These are phyloP conservation scores for Naganishia vishniacii DNA, from an alignment of 768 basidiomycete species.

Conservation along the genomic window DNA sequence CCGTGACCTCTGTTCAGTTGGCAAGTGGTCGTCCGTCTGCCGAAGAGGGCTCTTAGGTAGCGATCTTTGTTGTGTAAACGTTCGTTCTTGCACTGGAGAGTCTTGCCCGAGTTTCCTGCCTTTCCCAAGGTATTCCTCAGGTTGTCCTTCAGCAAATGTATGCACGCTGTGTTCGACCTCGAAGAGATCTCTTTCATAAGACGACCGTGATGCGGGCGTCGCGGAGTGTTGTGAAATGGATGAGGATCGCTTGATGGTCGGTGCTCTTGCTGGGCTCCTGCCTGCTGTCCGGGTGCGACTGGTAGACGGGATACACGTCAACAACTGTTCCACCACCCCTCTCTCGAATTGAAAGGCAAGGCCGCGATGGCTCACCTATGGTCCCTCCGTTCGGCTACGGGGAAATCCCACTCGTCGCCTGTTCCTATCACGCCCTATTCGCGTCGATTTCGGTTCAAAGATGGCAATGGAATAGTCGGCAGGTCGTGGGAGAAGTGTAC, in stretches of 20 bases:
- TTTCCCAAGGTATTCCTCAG: not conserved
- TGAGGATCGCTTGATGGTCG: not conserved
- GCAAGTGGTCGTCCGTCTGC: not conserved
- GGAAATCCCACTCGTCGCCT: conserved; percentile 45
- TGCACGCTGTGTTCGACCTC: not conserved
- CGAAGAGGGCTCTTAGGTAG: not conserved
- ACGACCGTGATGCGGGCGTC: not conserved
- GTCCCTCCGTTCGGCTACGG: conserved; percentile 36
- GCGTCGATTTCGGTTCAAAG: not conserved
- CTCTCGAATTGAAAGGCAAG: not conserved
- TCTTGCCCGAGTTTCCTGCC: not conserved
- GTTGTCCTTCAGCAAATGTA: not conserved
- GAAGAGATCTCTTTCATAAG: not conserved
- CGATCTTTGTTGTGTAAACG: not conserved
- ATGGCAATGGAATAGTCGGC: not conserved
- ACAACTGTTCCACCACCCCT: not conserved
- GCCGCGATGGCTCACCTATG: conserved; percentile 33
- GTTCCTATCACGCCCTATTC: conserved; percentile 40
- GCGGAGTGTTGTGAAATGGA: conserved; percentile 1
- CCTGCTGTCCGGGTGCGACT: conserved; percentile 8
- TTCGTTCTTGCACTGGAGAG: not conserved
- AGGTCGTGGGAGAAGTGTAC: not conserved
- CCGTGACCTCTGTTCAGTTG: not conserved
- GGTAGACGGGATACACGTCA: not conserved
- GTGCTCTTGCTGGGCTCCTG: conserved; percentile 5